These are phyloP conservation scores for Monosporascus cannonballus DNA, from an alignment of 2,329 filamentous ascomycete genomes.

Conservation along the genomic window DNA sequence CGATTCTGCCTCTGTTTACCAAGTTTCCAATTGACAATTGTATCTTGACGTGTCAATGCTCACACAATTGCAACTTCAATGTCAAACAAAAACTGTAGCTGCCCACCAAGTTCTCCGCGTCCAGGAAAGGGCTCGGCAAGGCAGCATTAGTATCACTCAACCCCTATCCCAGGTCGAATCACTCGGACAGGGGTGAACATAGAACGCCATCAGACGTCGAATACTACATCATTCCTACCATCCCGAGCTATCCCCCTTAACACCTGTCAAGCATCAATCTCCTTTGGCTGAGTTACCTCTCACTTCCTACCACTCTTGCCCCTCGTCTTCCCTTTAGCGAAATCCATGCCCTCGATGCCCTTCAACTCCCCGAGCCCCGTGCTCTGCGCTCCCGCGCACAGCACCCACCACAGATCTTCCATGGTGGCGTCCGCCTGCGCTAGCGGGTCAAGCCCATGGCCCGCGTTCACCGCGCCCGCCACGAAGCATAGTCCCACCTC, in stretches of 20 bases:
- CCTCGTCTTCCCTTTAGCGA: not conserved
- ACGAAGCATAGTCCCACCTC: constrained; percentile 28
- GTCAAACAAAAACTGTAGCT: no score
- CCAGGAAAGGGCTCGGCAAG: no score
- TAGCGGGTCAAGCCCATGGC: not conserved
- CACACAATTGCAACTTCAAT: not conserved
- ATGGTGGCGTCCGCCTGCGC: not conserved
- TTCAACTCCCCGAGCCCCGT: constrained; percentile 3
- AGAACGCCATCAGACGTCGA: no score
- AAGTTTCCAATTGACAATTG: no score
- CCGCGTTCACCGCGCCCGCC: constrained; percentile 15
- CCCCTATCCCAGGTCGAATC: no score
- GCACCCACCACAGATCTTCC: constrained; percentile 8
- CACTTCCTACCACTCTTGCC: not conserved
- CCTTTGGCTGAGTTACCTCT: not conserved
- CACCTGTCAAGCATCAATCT: no score
- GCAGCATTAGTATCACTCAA: no score
- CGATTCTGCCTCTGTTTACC: no score
- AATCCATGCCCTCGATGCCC: constrained; percentile 2
- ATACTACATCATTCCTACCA: not conserved
- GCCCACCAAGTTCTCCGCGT: no score
- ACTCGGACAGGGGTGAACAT: no score
- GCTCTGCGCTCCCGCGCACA: constrained; percentile 2
- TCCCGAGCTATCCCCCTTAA: not conserved
- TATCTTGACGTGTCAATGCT: no score